Percentiles rank a stretch among this genome's conserved stretches.
Evolutionary conservation across 441 rosid species (phyloP).

Genomic region (Populus tomentosa): DNA sequence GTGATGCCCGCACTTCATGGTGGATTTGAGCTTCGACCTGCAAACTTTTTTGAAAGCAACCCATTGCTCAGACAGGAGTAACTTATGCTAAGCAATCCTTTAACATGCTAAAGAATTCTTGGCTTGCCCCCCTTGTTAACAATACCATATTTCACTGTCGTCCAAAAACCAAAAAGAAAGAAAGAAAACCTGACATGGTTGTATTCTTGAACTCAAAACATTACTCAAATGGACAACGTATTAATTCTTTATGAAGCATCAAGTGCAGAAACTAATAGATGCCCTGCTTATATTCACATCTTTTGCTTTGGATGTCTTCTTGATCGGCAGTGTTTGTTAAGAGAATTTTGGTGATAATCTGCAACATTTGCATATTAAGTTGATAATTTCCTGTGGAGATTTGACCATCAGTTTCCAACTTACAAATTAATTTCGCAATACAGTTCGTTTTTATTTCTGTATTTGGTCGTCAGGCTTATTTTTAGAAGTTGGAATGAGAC

Average conservation of each 20-base stretch:
- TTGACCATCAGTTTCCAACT: background rate
- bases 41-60: conserved; percentile 61
- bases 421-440: background rate
- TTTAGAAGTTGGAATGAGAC: no score
- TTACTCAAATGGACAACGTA: background rate
- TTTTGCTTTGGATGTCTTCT: background rate
- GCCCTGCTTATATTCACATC: background rate
- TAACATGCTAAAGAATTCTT: background rate
- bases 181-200: background rate
- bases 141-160: no score
- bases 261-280: no score
- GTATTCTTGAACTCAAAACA: background rate
- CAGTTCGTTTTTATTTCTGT: no score
- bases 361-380: background rate
- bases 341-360: background rate
- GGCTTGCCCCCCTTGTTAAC: no score
- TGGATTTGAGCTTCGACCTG: conserved; percentile 62
- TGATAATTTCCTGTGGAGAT: background rate
- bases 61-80: conserved; percentile 30
- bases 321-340: background rate
- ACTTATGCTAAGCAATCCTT: background rate
- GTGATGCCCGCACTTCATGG: conserved; percentile 56
- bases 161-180: no score
- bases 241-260: background rate
- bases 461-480: no score